phyloP scores from a whole-genome alignment of 179 eudicot species.

The Heliamphora pulchella region DNA sequence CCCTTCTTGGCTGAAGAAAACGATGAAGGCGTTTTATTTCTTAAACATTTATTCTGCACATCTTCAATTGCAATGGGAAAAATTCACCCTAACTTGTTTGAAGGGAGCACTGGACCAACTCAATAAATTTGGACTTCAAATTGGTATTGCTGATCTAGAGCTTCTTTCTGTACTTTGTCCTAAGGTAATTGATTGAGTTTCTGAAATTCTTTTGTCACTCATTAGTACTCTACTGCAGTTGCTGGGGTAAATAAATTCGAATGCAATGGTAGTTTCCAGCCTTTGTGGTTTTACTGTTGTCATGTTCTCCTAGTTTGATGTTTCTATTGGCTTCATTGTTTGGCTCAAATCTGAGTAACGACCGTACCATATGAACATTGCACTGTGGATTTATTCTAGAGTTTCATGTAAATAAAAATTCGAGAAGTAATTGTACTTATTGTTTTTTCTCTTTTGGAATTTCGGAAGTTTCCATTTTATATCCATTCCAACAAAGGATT shows the following conservation, averaged over 20 bases:
- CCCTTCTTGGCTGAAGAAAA: constrained; percentile 61
- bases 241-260: not conserved
- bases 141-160: constrained; percentile 50
- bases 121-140: constrained; percentile 38
- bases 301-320: not conserved
- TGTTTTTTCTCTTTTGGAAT: not conserved
- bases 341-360: not conserved
- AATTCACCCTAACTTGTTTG: constrained; percentile 39
- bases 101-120: constrained; percentile 50
- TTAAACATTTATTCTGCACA: constrained; percentile 51
- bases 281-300: constrained; percentile 5
- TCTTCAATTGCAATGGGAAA: constrained; percentile 36
- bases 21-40: constrained; percentile 54
- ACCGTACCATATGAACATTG: not conserved
- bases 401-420: not conserved
- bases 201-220: not conserved
- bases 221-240: not conserved
- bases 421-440: not conserved
- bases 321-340: not conserved
- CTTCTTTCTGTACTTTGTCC: constrained; percentile 68
- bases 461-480: not conserved
- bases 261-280: not conserved
- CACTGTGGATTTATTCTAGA: not conserved
- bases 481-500: not conserved
- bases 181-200: constrained; percentile 37